Evolutionary conservation across 169 alveolate species (phyloP).

Genomic region (Plasmodium sp.): DNA sequence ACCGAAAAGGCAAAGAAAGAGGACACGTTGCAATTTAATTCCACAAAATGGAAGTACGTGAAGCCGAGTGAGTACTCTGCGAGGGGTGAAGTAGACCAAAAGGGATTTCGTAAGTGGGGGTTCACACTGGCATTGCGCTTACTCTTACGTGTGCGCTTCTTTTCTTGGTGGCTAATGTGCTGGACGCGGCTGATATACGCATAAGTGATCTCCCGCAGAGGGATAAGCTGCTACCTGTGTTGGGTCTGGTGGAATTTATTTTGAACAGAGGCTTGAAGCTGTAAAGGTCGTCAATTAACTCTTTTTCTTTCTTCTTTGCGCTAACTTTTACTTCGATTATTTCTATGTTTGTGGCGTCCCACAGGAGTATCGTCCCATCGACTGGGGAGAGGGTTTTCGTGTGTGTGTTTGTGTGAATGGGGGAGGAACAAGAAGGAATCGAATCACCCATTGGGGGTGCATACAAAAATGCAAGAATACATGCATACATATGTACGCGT

Average conservation of each 20-base stretch:
- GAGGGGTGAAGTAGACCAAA: not conserved
- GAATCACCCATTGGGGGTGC: not conserved
- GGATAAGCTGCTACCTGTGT: conserved; percentile 33
- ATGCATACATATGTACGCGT: not conserved
- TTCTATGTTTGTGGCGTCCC: conserved; percentile 71
- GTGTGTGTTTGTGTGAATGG: not conserved
- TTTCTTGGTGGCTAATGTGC: not conserved
- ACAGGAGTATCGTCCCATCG: conserved; percentile 63
- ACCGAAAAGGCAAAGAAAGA: conserved; percentile 69
- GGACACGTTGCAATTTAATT: conserved; percentile 24
- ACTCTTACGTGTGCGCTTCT: not conserved
- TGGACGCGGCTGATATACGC: not conserved
- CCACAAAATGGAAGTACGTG: conserved; percentile 66
- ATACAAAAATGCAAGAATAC: not conserved
- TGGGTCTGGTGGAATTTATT: conserved; percentile 56
- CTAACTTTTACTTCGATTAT: conserved; percentile 25
- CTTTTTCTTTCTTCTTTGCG: conserved; percentile 49
- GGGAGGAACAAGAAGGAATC: not conserved
- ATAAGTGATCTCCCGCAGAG: not conserved
- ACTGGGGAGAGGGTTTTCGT: not conserved
- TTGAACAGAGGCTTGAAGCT: conserved; percentile 65
- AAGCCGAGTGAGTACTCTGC: conserved; percentile 61
- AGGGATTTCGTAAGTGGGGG: not conserved
- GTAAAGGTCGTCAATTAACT: conserved; percentile 44
- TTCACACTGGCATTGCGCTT: not conserved